Conservation (phyloP, 2,329 filamentous ascomycete species). For the Botrytis byssoidea region DNA sequence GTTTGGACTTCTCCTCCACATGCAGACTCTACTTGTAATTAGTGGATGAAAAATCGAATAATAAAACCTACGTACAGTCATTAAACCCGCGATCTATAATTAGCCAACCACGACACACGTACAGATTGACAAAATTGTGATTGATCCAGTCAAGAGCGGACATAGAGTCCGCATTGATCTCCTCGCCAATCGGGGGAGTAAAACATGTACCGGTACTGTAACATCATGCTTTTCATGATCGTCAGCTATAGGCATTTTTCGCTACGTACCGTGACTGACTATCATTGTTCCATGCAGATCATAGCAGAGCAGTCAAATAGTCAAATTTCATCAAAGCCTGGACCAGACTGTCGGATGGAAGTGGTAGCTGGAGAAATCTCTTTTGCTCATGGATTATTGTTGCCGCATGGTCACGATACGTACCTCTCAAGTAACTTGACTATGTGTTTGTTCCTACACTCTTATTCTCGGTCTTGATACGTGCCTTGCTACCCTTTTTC, state of each 20-base stretch:
- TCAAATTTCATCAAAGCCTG: neutral
- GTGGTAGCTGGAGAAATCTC: neutral
- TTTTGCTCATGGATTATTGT: neutral
- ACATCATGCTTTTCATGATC: conserved; percentile 27
- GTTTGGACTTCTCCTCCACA: neutral
- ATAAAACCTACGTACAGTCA: neutral
- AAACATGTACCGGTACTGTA: conserved; percentile 2
- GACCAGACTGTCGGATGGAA: conserved; percentile 31
- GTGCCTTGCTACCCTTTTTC: too few species aligned
- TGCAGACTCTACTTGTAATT: neutral
- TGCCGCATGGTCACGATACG: too few species aligned
- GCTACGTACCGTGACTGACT: conserved; percentile 23
- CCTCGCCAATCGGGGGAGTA: neutral
- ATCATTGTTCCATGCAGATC: conserved; percentile 17
- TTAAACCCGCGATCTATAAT: neutral
- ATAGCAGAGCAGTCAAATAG: neutral
- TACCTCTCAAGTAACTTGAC: neutral
- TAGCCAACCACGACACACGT: neutral
- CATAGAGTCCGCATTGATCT: neutral
- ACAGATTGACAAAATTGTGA: neutral
- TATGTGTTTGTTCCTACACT: neutral
- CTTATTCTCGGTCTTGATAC: neutral
- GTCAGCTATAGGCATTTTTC: conserved; percentile 26
- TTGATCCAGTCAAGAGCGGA: neutral
- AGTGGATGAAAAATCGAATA: neutral